Evolutionary conservation across 305 asterid genomes (phyloP).

Genomic region (Fraxinus platypoda): DNA sequence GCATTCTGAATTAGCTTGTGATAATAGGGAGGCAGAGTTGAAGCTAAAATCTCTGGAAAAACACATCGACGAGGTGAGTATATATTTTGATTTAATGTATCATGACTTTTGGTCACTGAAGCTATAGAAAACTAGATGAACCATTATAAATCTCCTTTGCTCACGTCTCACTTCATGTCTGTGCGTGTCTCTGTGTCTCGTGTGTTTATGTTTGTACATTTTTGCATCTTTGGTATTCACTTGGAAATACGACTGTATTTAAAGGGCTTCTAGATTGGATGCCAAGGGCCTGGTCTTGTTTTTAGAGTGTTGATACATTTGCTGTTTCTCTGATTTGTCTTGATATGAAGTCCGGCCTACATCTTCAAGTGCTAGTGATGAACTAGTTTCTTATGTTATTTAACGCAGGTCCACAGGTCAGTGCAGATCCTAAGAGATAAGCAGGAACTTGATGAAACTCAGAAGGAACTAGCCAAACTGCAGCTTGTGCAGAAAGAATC

Average conservation of each 20-base stretch:
- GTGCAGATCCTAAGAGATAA: conserved; percentile 87
- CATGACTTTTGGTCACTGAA: neutral
- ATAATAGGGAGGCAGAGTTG: conserved; percentile 63
- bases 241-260: neutral
- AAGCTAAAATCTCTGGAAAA: conserved; percentile 79
- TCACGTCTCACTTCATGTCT: neutral
- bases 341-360: neutral
- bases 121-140: neutral
- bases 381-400: neutral
- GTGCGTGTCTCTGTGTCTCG: neutral
- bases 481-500: conserved; percentile 72
- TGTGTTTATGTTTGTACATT: neutral
- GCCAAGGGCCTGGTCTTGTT: neutral
- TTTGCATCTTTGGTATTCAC: neutral
- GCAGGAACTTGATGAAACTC: conserved; percentile 89
- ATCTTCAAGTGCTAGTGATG: neutral
- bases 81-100: neutral
- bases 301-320: neutral
- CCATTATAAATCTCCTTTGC: neutral
- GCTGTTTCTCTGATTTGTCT: neutral
- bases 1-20: conserved; percentile 69
- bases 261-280: neutral
- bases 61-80: conserved; percentile 66
- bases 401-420: conserved; percentile 80
- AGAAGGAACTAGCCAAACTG: conserved; percentile 82